These are phyloP conservation scores for Hyaloscypha bicolor DNA, from an alignment of 495 filamentous ascomycete species.

Conservation along the genomic window DNA sequence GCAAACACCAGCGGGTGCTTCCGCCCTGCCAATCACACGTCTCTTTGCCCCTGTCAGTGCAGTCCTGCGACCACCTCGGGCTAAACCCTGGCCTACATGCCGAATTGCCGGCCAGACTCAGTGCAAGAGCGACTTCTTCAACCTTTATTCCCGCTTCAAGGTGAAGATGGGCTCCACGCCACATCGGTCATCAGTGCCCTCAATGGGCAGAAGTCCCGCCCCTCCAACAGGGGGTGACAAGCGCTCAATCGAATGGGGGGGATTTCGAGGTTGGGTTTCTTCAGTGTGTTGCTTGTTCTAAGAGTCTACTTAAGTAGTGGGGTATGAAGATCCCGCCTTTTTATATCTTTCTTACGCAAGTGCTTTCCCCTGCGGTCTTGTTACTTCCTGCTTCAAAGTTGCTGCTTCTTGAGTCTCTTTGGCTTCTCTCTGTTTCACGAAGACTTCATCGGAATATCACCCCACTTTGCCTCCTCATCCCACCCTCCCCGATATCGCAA, in stretches of 20 bases:
- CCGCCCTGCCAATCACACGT: neutral
- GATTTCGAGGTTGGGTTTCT: neutral
- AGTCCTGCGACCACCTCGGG: neutral
- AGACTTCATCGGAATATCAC: neutral
- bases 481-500: slow-evolving; percentile 6
- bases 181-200: neutral
- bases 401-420: neutral
- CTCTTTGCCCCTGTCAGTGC: neutral
- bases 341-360: neutral
- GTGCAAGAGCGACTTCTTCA: no score
- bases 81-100: neutral
- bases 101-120: neutral
- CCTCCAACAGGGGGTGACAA: neutral
- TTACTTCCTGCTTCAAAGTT: neutral
- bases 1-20: neutral
- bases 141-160: neutral
- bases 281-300: neutral
- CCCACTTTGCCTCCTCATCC: slow-evolving; percentile 7
- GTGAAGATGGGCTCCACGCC: neutral
- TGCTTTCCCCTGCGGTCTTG: neutral
- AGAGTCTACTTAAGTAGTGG: neutral
- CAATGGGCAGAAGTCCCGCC: neutral
- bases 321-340: neutral
- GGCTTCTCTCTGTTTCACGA: neutral
- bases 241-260: neutral